Conservation (phyloP, 495 filamentous ascomycete genomes). For the Tuber brumale region DNA sequence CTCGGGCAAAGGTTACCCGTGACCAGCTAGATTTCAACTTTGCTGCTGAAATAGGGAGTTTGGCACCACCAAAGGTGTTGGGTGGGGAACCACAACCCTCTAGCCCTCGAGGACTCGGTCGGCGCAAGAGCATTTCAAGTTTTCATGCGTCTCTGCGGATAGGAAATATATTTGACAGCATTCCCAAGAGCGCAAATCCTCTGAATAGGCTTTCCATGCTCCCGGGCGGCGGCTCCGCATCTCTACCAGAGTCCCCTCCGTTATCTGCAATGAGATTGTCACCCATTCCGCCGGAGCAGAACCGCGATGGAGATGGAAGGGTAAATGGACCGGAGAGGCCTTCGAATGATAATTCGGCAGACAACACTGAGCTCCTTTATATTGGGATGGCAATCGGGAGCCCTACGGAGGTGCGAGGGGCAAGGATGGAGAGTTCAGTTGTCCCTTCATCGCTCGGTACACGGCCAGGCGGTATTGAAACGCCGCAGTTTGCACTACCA, state of each 20-base stretch:
- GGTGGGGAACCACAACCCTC: conserved; percentile 10
- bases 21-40: conserved; percentile 29
- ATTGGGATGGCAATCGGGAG: conserved; percentile 59
- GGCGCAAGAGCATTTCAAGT: conserved; percentile 38
- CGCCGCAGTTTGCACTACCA: conserved; percentile 12
- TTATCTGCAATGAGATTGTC: conserved; percentile 1
- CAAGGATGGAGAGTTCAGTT: conserved; percentile 8
- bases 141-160: conserved; percentile 25
- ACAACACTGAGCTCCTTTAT: conserved; percentile 28
- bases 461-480: conserved; percentile 1
- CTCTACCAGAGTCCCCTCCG: conserved; percentile 6
- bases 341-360: conserved; percentile 12
- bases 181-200: conserved; percentile 36
- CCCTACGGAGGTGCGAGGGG: conserved; percentile 42
- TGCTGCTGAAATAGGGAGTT: conserved; percentile 22
- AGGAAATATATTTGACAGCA: conserved; percentile 11
- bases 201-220: conserved; percentile 24
- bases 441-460: neutral
- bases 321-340: conserved; percentile 39
- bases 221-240: neutral
- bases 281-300: conserved; percentile 28
- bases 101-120: conserved; percentile 22
- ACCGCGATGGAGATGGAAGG: conserved; percentile 45
- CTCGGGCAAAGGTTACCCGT: conserved; percentile 25
- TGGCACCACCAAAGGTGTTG: conserved; percentile 8